Evolutionary conservation across 305 asterid species (phyloP), one percentile per base, ranked within the genome.

Genomic region (Fraxinus baroniana): DNA sequence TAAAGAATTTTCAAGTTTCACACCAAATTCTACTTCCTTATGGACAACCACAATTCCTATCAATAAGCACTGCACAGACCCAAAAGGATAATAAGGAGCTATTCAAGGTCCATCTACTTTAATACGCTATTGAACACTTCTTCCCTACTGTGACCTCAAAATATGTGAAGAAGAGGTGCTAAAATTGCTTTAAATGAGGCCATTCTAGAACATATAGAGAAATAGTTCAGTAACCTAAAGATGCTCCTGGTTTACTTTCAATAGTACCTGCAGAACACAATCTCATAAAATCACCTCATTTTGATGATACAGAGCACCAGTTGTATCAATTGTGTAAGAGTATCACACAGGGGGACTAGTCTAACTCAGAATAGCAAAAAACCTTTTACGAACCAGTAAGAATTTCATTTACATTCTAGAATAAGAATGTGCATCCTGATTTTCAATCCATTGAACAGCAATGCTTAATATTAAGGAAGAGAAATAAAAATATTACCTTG

Each of bases 401-500:
- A 77, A 13, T 18, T 44, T 32, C 49, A 52, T 15, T 73, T 22
- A 75, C 30, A 15, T 24, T 77, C 82, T 3, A 5, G 12, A 55
- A 55, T 55, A 17, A 36, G 52, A 32, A 41, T 52, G 17, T 37
- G 13, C 36, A 12, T 33, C 30, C 74, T 24, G 22, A 17, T 35
- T 22, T 49, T 30, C 66, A 55, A 5, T 30, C 15, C 46, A 8
- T 72, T 68, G 7, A 37, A 64, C 28, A 78, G 78, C 78, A 79
- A 71, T 82, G 85, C 35, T 30, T 39, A 75, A n/a, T 46, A 49
- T 72, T 7, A 76, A 57, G 37, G 52, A 78, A 13, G 84, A 22
- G 75, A 70, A 79, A 74, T 74, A 44, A 52, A 44, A 35, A 39
- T 15, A 52, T 81, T 80, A 94, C 98, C 99, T 92, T 92, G 89